Evolutionary conservation across 495 filamentous ascomycete genomes (phyloP).

Genomic region (Alectoria sarmentosa): DNA sequence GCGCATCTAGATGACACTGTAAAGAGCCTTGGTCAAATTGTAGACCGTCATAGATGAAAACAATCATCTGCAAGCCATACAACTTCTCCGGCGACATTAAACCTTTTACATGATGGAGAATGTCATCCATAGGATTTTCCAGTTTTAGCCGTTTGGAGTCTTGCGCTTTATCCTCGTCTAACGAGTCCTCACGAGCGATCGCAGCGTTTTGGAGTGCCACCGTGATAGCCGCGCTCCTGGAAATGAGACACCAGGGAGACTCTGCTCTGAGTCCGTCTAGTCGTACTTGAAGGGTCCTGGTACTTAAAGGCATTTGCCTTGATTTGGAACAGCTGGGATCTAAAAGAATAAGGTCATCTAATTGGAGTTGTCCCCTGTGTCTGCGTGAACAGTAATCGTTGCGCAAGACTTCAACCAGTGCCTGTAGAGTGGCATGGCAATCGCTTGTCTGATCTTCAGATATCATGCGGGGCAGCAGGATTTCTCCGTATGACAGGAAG

Average conservation of each 20-base stretch:
- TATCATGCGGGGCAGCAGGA: slow-evolving; percentile 45
- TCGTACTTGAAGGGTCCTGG: slow-evolving; percentile 33
- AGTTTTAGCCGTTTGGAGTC: slow-evolving; percentile 56
- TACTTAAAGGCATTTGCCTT: slow-evolving; percentile 22
- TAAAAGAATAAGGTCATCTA: slow-evolving; percentile 62
- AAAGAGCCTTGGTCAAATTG: slow-evolving; percentile 17
- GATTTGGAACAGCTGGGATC: slow-evolving; percentile 28
- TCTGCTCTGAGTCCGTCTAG: slow-evolving; percentile 40
- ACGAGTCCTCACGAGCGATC: background rate
- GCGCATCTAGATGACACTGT: slow-evolving; percentile 36
- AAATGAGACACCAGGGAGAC: slow-evolving; percentile 42
- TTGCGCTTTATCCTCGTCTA: slow-evolving; percentile 1
- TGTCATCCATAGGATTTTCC: slow-evolving; percentile 48
- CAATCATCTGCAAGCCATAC: slow-evolving; percentile 70
- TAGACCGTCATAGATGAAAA: slow-evolving; percentile 54
- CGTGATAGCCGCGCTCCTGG: slow-evolving; percentile 19
- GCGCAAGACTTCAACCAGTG: slow-evolving; percentile 54
- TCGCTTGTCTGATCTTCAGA: slow-evolving; percentile 26
- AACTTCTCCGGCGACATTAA: slow-evolving; percentile 48
- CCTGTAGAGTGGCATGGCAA: slow-evolving; percentile 32
- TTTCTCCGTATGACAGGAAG: slow-evolving; percentile 58
- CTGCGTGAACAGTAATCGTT: slow-evolving; percentile 65
- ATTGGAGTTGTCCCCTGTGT: slow-evolving; percentile 64
- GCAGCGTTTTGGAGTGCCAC: slow-evolving; percentile 9
- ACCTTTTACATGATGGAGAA: slow-evolving; percentile 54